Percentiles rank a stretch among this genome's conserved stretches.
These are phyloP conservation scores for Trichomonas vaginalis DNA, from an alignment of 208 protist genomes.

Conservation along the genomic window DNA sequence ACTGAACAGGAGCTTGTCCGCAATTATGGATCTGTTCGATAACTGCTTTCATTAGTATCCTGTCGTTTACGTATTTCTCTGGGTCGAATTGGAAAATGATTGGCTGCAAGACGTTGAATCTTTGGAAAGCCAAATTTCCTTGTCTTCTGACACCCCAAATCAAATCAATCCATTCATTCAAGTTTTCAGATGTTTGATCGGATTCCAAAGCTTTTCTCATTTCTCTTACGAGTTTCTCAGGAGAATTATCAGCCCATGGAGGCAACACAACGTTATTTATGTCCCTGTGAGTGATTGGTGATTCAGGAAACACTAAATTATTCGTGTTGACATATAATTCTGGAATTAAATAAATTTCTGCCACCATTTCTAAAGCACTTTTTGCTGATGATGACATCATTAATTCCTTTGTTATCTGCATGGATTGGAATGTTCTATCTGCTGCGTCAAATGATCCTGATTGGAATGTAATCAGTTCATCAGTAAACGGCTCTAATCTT, in stretches of 20 bases:
- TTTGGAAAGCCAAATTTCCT: not conserved
- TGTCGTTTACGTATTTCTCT: not conserved
- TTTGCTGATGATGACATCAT: not conserved
- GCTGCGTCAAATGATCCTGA: slow-evolving; percentile 59
- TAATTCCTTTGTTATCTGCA: not conserved
- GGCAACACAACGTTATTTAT: slow-evolving; percentile 29
- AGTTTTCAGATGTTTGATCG: not conserved
- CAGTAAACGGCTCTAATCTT: not conserved
- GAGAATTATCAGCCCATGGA: slow-evolving; percentile 20
- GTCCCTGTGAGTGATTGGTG: slow-evolving; percentile 10
- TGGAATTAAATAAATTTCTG: slow-evolving; percentile 46
- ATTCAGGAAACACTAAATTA: slow-evolving; percentile 35
- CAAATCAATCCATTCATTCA: slow-evolving; percentile 21
- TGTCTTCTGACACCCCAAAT: not conserved
- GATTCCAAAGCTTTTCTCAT: not conserved
- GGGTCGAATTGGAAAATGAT: not conserved
- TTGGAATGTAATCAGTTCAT: not conserved
- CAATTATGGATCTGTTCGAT: not conserved
- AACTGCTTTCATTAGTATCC: not conserved
- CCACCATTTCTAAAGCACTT: slow-evolving; percentile 34
- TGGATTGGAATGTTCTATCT: not conserved
- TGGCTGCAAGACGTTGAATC: not conserved
- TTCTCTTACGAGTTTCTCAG: not conserved
- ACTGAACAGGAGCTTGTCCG: not conserved
- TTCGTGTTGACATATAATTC: slow-evolving; percentile 40